Evolutionary conservation across 2,329 filamentous ascomycete genomes (phyloP), one percentile per base, ranked within the genome.

Genomic region (Talaromyces sp.): DNA sequence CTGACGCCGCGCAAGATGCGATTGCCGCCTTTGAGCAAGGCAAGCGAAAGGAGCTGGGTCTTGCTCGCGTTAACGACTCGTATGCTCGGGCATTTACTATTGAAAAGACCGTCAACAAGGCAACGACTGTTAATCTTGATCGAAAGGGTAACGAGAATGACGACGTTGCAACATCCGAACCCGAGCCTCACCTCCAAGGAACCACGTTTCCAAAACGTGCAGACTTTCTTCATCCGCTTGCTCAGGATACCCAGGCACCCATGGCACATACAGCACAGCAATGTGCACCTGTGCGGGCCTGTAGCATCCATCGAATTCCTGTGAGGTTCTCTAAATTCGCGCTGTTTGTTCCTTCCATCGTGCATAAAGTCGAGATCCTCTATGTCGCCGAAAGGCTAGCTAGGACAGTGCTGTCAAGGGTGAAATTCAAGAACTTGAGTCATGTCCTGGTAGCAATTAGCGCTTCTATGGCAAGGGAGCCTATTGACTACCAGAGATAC

Each of bases 401-500:
- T 21, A 73, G 75, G 2, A 86, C 81, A 0, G 65, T 86, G 2
- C 73, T 93, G 1, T 69, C 71, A 14, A 70, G 77, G 1, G 73
- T 91, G 0, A 69, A 71, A 0, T 82, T 93, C 38, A 71, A 72
- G 0, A 73, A 89, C 64, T 64, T 84, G 3, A 73, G 77, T 0
- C 76, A 89, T 35, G 70, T 96, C 0, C 71, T 86, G 1, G 86
- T 85, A 10, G 91, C 93, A 1, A 87, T 96, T 55, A 89, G 84
- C 56, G 80, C 90, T 0, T 84, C 87, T 0, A 80, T 80, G 1
- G 86, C 90, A 0, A 69, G 73, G 2, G 85, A 87, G 54, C 71
- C 77, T 1, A 81, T 80, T 0, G 83, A 96, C 64, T 97, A 97
- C 69, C 89, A 98, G 67, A 81, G 89, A 2, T 78, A 96, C 0